These are phyloP conservation scores for Tricholoma terreum DNA, from an alignment of 768 basidiomycete species.

Conservation along the genomic window DNA sequence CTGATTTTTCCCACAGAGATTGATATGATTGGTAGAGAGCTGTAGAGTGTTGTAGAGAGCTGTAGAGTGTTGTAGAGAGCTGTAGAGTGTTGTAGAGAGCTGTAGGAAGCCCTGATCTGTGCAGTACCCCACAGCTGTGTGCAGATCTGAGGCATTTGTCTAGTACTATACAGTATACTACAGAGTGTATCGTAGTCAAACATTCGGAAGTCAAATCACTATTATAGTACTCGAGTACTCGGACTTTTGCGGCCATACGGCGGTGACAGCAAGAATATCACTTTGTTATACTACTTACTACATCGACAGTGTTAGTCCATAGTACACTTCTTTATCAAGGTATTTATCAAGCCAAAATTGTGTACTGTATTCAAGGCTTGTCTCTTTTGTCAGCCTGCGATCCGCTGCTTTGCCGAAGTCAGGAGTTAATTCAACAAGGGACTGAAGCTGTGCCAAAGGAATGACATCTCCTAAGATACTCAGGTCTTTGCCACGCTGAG, in stretches of 20 bases:
- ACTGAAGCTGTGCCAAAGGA: conserved; percentile 1
- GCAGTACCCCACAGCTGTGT: background rate
- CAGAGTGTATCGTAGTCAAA: background rate
- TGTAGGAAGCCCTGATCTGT: background rate
- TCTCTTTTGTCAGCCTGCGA: conserved; percentile 3
- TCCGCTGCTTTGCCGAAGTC: conserved; percentile 4
- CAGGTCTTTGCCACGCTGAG: background rate
- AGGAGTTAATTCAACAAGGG: conserved; percentile 6
- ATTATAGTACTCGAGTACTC: background rate
- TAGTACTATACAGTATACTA: background rate
- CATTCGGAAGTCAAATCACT: background rate
- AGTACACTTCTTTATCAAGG: background rate
- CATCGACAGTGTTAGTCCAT: background rate
- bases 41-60: too few relatives aligned
- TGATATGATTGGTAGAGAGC: too few relatives aligned
- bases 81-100: too few relatives aligned
- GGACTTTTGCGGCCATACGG: background rate
- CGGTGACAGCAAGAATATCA: background rate
- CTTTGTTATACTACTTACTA: background rate
- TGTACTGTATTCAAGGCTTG: background rate
- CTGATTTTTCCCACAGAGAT: too few relatives aligned
- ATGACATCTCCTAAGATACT: conserved; percentile 5
- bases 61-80: too few relatives aligned
- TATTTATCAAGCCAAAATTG: background rate
- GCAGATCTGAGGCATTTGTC: background rate